Evolutionary conservation across 768 basidiomycete species (phyloP).

Genomic region (Lentinula edodes): DNA sequence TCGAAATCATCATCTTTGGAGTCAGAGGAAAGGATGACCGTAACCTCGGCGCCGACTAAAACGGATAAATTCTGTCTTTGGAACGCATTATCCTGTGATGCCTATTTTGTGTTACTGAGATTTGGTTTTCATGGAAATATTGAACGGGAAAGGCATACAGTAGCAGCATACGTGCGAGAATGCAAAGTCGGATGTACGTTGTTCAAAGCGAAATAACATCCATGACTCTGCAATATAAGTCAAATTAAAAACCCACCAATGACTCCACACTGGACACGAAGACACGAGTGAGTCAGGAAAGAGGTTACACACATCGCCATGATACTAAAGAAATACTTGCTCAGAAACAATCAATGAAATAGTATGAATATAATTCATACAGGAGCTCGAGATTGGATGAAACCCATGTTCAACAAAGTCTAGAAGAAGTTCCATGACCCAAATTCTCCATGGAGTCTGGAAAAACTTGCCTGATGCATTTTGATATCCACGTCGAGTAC

Average conservation of each 20-base stretch:
- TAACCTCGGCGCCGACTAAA: slow-evolving; percentile 6
- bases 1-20: slow-evolving; percentile 14
- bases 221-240: neutral
- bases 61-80: slow-evolving; percentile 19
- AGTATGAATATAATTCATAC: slow-evolving; percentile 3
- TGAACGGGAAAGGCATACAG: slow-evolving; percentile 16
- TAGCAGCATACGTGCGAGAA: slow-evolving; percentile 23
- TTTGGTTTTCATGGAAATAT: neutral
- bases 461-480: slow-evolving; percentile 4
- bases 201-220: neutral
- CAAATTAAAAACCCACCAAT: neutral
- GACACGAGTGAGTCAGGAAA: too few species aligned
- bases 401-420: slow-evolving; percentile 9
- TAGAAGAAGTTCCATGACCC: neutral
- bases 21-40: neutral
- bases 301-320: neutral
- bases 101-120: slow-evolving; percentile 1
- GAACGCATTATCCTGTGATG: neutral
- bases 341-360: neutral
- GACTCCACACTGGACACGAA: too few species aligned
- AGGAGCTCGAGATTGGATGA: slow-evolving; percentile 1
- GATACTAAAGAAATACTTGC: neutral
- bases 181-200: slow-evolving; percentile 18
- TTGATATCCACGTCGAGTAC: slow-evolving; percentile 8
- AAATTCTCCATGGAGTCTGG: neutral